These are phyloP conservation scores for Trichocomaceae sp. DNA, from an alignment of 2,329 filamentous ascomycete genomes.

Conservation along the genomic window DNA sequence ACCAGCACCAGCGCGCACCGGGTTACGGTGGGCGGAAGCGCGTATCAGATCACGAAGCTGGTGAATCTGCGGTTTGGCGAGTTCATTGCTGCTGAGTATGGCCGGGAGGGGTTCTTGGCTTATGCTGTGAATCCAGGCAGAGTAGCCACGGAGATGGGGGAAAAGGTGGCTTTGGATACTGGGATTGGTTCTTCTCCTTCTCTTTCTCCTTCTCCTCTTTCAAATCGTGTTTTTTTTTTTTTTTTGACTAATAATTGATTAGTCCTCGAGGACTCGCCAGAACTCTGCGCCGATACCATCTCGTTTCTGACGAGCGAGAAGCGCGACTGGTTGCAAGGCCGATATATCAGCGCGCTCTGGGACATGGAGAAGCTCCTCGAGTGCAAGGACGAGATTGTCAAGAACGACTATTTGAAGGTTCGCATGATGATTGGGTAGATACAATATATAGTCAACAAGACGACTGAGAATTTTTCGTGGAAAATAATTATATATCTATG, in stretches of 20 bases:
- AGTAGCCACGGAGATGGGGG: constrained; percentile 39
- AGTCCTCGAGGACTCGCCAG: constrained; percentile 23
- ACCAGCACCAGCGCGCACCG: constrained; percentile 19
- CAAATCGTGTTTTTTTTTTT: not conserved
- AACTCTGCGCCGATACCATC: constrained; percentile 20
- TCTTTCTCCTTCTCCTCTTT: too few relatives aligned
- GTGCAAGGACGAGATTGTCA: constrained; percentile 17
- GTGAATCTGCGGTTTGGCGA: constrained; percentile 41
- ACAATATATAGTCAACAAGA: too few relatives aligned
- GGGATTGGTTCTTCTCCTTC: not conserved
- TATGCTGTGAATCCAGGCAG: constrained; percentile 43
- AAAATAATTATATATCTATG: too few relatives aligned
- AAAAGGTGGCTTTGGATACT: constrained; percentile 26
- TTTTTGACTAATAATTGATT: not conserved
- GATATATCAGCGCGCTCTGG: constrained; percentile 18
- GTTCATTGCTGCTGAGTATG: constrained; percentile 40
- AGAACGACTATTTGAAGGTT: constrained; percentile 37
- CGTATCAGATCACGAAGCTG: constrained; percentile 45
- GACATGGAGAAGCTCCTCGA: constrained; percentile 15
- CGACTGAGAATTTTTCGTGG: too few relatives aligned
- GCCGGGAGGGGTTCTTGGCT: constrained; percentile 31
- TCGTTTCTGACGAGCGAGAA: constrained; percentile 19
- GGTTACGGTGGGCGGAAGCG: constrained; percentile 26
- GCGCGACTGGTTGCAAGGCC: constrained; percentile 20
- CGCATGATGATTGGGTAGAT: not conserved